phyloP scores from a whole-genome alignment of 495 filamentous ascomycete genomes.

The Chaetomium tenue region DNA sequence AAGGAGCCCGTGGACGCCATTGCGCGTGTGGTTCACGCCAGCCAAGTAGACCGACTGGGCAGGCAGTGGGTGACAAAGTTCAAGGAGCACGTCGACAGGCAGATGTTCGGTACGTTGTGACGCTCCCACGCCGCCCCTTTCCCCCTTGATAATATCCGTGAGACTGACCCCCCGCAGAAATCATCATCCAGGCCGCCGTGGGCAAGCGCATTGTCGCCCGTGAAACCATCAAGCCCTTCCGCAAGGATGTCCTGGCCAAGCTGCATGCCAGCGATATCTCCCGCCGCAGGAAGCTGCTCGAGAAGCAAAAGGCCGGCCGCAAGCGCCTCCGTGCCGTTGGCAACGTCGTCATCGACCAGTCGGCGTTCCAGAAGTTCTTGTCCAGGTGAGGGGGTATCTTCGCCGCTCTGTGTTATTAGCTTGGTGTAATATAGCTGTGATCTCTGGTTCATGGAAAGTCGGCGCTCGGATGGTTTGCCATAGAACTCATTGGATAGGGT shows the following conservation, averaged over 20 bases:
- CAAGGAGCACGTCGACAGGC: constrained; percentile 91
- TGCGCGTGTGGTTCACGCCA: constrained; percentile 79
- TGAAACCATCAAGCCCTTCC: constrained; percentile 94
- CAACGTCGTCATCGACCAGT: constrained; percentile 88
- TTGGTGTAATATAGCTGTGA: not conserved
- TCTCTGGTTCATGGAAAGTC: not conserved
- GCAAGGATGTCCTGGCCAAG: constrained; percentile 91
- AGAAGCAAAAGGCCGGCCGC: constrained; percentile 95
- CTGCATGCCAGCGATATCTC: constrained; percentile 87
- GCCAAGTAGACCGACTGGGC: constrained; percentile 73
- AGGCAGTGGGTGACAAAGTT: constrained; percentile 91
- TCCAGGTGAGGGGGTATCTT: constrained; percentile 39
- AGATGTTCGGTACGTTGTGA: constrained; percentile 64
- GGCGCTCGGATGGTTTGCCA: not conserved
- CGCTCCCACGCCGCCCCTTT: not conserved
- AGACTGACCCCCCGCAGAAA: constrained; percentile 49
- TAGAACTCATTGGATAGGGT: not conserved
- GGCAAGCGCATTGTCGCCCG: constrained; percentile 82
- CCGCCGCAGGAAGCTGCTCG: constrained; percentile 79
- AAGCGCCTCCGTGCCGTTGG: constrained; percentile 75
- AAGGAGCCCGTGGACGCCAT: constrained; percentile 90
- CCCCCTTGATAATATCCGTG: not conserved
- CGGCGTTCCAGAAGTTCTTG: constrained; percentile 89
- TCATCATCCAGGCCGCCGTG: constrained; percentile 88
- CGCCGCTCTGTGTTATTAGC: constrained; percentile 2